phyloP scores from a whole-genome alignment of 345 rosid genomes.

The Gossypium mustelinum region DNA sequence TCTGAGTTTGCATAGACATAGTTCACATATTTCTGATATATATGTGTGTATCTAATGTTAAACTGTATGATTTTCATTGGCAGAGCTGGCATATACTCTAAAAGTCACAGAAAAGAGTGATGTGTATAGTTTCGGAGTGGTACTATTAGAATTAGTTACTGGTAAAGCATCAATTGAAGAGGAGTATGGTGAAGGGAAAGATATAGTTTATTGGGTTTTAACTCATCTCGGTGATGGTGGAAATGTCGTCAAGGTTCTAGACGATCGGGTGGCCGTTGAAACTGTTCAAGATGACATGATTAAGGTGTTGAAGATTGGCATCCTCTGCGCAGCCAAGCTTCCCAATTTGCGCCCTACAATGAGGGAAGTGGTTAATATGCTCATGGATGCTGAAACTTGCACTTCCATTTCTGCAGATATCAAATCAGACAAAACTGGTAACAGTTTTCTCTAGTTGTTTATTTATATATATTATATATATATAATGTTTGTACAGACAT shows the following conservation, averaged over 20 bases:
- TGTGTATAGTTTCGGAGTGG: conserved; percentile 84
- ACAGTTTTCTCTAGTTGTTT: conserved; percentile 16
- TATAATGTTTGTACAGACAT: neutral
- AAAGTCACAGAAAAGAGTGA: conserved; percentile 76
- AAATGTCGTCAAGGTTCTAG: conserved; percentile 52
- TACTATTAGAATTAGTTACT: conserved; percentile 61
- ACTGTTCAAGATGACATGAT: conserved; percentile 53
- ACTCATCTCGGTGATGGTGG: conserved; percentile 47
- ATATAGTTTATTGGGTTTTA: conserved; percentile 66
- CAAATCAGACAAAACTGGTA: conserved; percentile 16
- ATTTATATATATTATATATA: neutral
- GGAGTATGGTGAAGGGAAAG: conserved; percentile 71
- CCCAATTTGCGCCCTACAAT: conserved; percentile 68
- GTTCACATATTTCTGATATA: neutral
- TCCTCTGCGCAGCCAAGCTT: conserved; percentile 78
- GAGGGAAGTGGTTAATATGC: conserved; percentile 73
- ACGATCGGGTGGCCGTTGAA: conserved; percentile 34
- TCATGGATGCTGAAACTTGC: conserved; percentile 62
- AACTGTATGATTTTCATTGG: conserved; percentile 9
- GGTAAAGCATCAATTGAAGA: conserved; percentile 65
- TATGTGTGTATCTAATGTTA: neutral
- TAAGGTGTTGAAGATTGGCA: conserved; percentile 59
- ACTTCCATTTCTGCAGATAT: conserved; percentile 26
- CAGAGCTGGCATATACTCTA: conserved; percentile 76
- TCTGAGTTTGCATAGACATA: neutral